phyloP scores from a whole-genome alignment of 2,329 filamentous ascomycete species.

The Verticillium nonalfalfae region DNA sequence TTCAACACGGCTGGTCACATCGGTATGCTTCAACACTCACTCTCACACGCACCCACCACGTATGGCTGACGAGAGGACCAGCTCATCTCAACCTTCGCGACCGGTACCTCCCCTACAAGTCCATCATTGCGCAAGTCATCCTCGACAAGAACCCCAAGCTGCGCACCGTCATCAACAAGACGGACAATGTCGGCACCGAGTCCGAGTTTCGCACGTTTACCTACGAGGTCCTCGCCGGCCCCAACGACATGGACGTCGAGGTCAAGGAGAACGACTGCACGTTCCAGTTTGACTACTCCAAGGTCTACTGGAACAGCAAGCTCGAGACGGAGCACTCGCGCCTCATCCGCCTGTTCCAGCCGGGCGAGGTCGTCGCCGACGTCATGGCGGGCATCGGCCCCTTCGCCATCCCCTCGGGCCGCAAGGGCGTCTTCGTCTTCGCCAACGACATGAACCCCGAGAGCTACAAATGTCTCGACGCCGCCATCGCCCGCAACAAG shows the following conservation, averaged over 20 bases:
- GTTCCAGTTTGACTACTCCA: conserved; percentile 92
- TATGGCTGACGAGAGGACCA: not conserved
- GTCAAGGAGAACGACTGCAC: conserved; percentile 75
- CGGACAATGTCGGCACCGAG: conserved; percentile 77
- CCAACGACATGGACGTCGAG: conserved; percentile 76
- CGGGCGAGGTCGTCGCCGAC: conserved; percentile 87
- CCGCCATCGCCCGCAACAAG: conserved; percentile 73
- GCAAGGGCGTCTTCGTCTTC: conserved; percentile 86
- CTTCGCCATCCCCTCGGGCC: conserved; percentile 87
- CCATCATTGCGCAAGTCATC: conserved; percentile 77
- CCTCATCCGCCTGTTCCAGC: conserved; percentile 67
- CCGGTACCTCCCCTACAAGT: conserved; percentile 77
- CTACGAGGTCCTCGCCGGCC: conserved; percentile 83
- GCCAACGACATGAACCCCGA: conserved; percentile 97
- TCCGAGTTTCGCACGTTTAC: conserved; percentile 87
- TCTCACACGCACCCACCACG: not conserved
- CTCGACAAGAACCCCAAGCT: conserved; percentile 82
- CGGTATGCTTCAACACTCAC: conserved; percentile 37
- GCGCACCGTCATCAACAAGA: conserved; percentile 92
- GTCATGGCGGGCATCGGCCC: conserved; percentile 97
- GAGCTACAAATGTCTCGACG: conserved; percentile 65
- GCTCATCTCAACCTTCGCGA: conserved; percentile 88
- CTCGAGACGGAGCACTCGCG: conserved; percentile 85
- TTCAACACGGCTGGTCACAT: conserved; percentile 90
- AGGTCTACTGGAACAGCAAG: conserved; percentile 97